Evolutionary conservation across 2,329 filamentous ascomycete species (phyloP), one percentile per base, ranked within the genome.

Genomic region (Endoconidiophora laricicola): DNA sequence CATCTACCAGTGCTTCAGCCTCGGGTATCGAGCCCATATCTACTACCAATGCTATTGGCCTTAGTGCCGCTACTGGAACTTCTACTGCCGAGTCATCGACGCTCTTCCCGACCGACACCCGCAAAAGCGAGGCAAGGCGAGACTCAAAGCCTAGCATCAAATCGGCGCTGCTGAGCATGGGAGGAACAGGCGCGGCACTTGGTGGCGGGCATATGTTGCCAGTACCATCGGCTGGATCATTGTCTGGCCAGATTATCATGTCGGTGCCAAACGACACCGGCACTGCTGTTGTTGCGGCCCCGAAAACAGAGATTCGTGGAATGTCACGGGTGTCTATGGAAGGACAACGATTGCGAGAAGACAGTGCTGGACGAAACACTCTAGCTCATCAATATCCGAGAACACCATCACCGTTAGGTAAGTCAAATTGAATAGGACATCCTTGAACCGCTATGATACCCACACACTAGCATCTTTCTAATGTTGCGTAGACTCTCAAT

Each of bases 131-230:
- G 22, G 14, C 23, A 6, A n/a, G 26, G 22, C 36, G 10, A 16
- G n/a, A 38, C 14, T n/a, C 33, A 20, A 42, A 23, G 10, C 42
- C 48, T n/a, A 41, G 18, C 4, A 55, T 55, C 23, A 47, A 26
- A n/a, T 53, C 54, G 6, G 50, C 51, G 18, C 49, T 56, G 20
- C 36, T 56, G 23, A 56, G 51, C 20, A 46, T 53, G 36, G 47
- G 47, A 16, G 51, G 51, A 10, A 29, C 47, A 9, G 43, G 47
- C 3, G 51, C 51, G 18, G 51, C 51, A 14, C 38, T 46, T 12
- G 51, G 51, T 18, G 51, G 46, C 6, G 51, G 51, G 3, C 18
- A 42, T 16, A 46, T 43, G 12, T 48, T 53, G 46, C 51, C 51
- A 6, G 51, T 53, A 16, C 51, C 51, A 3, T 53, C 51, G 7